phyloP scores from a whole-genome alignment of 129 eudicot genomes.

The Helichrysum umbraculigerum region DNA sequence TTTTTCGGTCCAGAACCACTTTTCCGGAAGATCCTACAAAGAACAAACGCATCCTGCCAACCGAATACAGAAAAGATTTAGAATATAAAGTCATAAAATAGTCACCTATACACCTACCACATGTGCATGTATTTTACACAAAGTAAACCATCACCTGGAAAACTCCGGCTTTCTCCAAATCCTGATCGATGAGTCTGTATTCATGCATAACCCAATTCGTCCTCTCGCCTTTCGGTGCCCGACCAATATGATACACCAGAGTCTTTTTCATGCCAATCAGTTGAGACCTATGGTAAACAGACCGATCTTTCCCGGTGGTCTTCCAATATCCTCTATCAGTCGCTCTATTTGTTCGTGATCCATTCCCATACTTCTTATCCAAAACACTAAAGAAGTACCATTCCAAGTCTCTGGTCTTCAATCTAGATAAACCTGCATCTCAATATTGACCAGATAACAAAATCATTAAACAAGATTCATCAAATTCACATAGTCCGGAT shows the following conservation, averaged over 20 bases:
- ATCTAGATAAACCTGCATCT: constrained; percentile 58
- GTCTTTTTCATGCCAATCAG: constrained; percentile 94
- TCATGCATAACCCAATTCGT: constrained; percentile 98
- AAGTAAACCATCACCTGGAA: constrained; percentile 47
- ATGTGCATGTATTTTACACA: constrained; percentile 1
- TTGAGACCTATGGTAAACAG: constrained; percentile 62
- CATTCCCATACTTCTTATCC: constrained; percentile 89
- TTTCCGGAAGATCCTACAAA: constrained; percentile 80
- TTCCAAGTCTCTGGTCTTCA: constrained; percentile 80
- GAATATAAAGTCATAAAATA: background rate
- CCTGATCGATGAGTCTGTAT: constrained; percentile 76
- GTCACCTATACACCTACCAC: background rate
- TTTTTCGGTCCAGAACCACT: constrained; percentile 96
- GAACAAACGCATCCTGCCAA: constrained; percentile 76
- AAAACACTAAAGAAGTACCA: constrained; percentile 90
- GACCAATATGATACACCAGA: constrained; percentile 79
- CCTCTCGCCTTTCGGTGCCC: constrained; percentile 87
- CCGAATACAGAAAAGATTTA: background rate
- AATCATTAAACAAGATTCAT: constrained; percentile 4
- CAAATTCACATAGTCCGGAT: background rate
- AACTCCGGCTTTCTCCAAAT: constrained; percentile 59
- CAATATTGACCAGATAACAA: constrained; percentile 29
- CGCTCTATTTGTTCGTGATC: constrained; percentile 79
- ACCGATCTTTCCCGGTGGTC: constrained; percentile 90
- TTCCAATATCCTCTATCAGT: constrained; percentile 93